These are phyloP conservation scores for Prunus kanzakura DNA, from an alignment of 306 rosid species.

Conservation along the genomic window DNA sequence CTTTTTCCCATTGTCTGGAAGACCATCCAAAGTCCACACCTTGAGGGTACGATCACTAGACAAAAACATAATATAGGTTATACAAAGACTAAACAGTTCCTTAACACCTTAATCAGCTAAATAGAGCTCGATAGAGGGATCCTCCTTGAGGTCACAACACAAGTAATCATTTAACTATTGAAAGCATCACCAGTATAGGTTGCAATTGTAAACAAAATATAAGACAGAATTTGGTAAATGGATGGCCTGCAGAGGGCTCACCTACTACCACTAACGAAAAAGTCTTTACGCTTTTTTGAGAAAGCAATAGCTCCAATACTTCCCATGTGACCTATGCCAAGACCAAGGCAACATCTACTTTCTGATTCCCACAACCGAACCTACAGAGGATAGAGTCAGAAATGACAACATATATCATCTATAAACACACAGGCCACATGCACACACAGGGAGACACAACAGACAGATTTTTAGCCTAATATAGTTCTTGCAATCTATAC, in stretches of 20 bases:
- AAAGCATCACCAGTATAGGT: conserved; percentile 2
- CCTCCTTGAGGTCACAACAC: neutral
- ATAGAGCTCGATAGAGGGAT: neutral
- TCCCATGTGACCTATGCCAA: conserved; percentile 83
- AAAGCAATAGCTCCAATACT: conserved; percentile 92
- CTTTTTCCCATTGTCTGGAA: conserved; percentile 35
- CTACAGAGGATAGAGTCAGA: conserved; percentile 37
- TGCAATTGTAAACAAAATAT: neutral
- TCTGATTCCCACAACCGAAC: conserved; percentile 94
- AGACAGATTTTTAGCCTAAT: neutral
- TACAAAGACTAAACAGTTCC: conserved; percentile 10
- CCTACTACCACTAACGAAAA: conserved; percentile 97
- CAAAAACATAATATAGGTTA: conserved; percentile 10
- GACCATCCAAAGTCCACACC: conserved; percentile 81
- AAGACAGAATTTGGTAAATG: neutral
- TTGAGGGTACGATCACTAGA: conserved; percentile 86
- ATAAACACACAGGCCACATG: neutral
- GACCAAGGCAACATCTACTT: conserved; percentile 73
- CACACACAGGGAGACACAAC: neutral
- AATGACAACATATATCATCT: conserved; percentile 6
- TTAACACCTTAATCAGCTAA: neutral
- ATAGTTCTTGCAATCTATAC: neutral
- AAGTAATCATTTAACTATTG: neutral
- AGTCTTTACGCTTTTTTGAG: conserved; percentile 63
- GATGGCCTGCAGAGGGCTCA: conserved; percentile 31